These are phyloP conservation scores for Casuarina glauca DNA, from an alignment of 306 rosid genomes.

Conservation along the genomic window DNA sequence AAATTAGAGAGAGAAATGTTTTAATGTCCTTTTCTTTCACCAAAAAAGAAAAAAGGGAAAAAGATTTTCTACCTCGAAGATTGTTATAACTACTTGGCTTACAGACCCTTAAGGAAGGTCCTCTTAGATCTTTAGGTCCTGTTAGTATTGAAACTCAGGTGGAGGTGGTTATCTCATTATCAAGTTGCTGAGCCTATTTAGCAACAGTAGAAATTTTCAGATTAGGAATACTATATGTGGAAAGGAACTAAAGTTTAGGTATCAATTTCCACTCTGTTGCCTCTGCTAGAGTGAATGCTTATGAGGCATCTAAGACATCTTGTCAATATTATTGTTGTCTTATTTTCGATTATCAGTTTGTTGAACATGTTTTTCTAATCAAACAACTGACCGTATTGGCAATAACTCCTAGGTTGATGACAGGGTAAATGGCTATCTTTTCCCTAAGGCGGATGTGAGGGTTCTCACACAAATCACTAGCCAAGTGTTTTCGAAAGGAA, in stretches of 20 bases:
- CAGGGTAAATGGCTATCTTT: slow-evolving; percentile 88
- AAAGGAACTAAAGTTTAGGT: neutral
- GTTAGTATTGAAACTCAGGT: neutral
- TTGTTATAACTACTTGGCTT: neutral
- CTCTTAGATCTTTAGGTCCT: neutral
- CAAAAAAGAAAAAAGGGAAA: neutral
- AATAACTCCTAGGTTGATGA: slow-evolving; percentile 69
- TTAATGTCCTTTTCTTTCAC: neutral
- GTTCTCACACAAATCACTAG: slow-evolving; percentile 56
- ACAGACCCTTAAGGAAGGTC: neutral
- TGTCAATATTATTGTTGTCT: neutral
- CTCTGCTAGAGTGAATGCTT: neutral
- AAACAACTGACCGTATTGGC: slow-evolving; percentile 42
- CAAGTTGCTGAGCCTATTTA: neutral
- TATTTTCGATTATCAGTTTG: slow-evolving; percentile 6
- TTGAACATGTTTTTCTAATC: slow-evolving; percentile 14
- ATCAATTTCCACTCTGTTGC: neutral
- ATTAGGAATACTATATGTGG: neutral
- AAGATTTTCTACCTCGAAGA: neutral
- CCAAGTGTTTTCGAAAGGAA: slow-evolving; percentile 66
- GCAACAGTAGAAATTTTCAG: neutral
- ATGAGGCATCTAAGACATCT: neutral
- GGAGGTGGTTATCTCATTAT: neutral
- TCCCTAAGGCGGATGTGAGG: slow-evolving; percentile 61
- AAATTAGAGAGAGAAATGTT: neutral